A percentile compares a stretch with the other conserved stretches of the same genome.
These are phyloP conservation scores for Arabidopsis suecica DNA, from an alignment of 345 rosid species.

Conservation along the genomic window DNA sequence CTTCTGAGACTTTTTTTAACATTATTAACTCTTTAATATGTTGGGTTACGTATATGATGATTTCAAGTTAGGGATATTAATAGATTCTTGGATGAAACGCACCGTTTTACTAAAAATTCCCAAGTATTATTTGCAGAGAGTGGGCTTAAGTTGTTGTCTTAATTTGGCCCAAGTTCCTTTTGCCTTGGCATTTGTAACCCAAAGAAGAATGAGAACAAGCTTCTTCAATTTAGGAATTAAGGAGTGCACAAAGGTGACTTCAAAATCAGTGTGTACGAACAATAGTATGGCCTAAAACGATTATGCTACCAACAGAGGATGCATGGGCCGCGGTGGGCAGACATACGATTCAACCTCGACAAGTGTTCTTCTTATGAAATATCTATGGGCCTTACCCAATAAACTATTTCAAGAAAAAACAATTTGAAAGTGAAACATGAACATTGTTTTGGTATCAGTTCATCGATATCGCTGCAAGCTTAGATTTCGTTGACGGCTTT, in stretches of 20 bases:
- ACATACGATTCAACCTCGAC: not conserved
- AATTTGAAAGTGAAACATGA: constrained; percentile 6
- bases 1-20: not conserved
- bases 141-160: constrained; percentile 23
- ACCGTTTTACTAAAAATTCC: too few species aligned
- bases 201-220: not conserved
- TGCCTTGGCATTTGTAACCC: too few species aligned
- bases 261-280: too few species aligned
- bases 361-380: not conserved
- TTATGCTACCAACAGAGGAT: too few species aligned
- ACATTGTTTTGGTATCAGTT: constrained; percentile 31
- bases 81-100: too few species aligned
- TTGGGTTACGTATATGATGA: too few species aligned
- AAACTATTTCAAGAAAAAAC: not conserved
- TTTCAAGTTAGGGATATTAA: too few species aligned
- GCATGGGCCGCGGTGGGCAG: too few species aligned
- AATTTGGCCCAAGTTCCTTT: constrained; percentile 5
- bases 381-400: not conserved
- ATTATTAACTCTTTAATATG: too few species aligned
- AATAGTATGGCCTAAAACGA: too few species aligned
- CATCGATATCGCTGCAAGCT: constrained; percentile 35
- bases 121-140: not conserved
- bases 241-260: too few species aligned
- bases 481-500: constrained; percentile 16
- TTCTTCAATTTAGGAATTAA: not conserved